phyloP scores from a whole-genome alignment of 2,329 filamentous ascomycete genomes.

The Zalaria obscura region DNA sequence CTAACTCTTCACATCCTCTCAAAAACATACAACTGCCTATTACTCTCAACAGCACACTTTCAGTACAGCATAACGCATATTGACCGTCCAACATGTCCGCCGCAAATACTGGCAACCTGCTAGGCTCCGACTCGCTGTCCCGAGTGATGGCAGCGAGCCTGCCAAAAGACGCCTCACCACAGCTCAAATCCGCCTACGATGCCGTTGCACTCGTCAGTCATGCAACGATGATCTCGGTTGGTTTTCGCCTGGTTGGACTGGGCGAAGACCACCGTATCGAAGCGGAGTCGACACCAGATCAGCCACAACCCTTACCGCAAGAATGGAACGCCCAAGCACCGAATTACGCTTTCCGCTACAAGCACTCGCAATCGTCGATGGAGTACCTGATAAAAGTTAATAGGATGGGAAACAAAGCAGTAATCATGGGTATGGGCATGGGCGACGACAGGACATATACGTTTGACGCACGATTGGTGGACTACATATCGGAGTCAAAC shows the following conservation, averaged over 20 bases:
- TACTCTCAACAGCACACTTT: too few relatives aligned
- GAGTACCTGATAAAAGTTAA: constrained; percentile 71
- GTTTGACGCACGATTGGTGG: constrained; percentile 59
- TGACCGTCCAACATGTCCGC: too few relatives aligned
- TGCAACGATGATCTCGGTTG: constrained; percentile 65
- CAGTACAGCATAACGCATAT: too few relatives aligned
- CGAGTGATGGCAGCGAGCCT: constrained; percentile 29
- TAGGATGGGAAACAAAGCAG: constrained; percentile 68
- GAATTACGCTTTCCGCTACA: constrained; percentile 69
- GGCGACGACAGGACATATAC: constrained; percentile 70
- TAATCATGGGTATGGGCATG: constrained; percentile 64
- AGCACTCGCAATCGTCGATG: constrained; percentile 73
- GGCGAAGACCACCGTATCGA: constrained; percentile 61
- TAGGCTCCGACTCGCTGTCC: constrained; percentile 27
- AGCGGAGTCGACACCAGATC: constrained; percentile 11
- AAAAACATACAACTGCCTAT: too few relatives aligned
- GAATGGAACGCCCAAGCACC: constrained; percentile 69
- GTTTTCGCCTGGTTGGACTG: constrained; percentile 72
- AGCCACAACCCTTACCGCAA: constrained; percentile 39
- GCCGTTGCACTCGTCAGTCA: constrained; percentile 74
- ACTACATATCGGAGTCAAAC: constrained; percentile 55
- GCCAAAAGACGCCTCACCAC: constrained; percentile 21
- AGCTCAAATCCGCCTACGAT: constrained; percentile 59
- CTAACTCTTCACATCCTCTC: too few relatives aligned
- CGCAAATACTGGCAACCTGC: constrained; percentile 20